phyloP scores from a whole-genome alignment of 2,329 filamentous ascomycete species.

The Colletotrichum musicola region DNA sequence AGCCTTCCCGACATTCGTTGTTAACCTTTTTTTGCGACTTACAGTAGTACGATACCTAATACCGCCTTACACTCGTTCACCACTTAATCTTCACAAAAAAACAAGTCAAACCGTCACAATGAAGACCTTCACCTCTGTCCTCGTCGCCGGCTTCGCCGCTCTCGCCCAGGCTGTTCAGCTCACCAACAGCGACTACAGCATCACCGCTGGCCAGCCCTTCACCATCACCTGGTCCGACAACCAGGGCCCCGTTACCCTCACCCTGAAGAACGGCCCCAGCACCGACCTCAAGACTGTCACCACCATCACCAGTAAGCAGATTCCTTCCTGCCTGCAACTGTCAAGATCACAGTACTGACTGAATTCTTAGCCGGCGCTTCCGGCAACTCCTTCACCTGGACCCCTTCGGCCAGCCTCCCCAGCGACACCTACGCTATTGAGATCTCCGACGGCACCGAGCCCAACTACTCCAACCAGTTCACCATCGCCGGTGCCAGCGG shows the following conservation, averaged over 20 bases:
- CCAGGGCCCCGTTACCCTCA: slow-evolving; percentile 56
- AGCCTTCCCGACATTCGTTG: slow-evolving; percentile 39
- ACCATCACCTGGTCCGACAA: slow-evolving; percentile 58
- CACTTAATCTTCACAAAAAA: slow-evolving; percentile 33
- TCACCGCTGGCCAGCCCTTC: slow-evolving; percentile 56
- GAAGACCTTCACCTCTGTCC: slow-evolving; percentile 47
- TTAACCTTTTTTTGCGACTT: slow-evolving; percentile 33
- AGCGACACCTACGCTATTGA: slow-evolving; percentile 59
- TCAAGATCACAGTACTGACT: not conserved
- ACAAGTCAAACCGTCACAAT: slow-evolving; percentile 46
- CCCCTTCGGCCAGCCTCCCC: slow-evolving; percentile 50
- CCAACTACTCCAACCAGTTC: slow-evolving; percentile 62
- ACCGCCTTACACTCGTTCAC: slow-evolving; percentile 28
- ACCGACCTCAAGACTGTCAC: slow-evolving; percentile 51
- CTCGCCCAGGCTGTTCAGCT: slow-evolving; percentile 48
- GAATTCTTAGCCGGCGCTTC: slow-evolving; percentile 47
- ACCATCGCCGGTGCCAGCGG: slow-evolving; percentile 48
- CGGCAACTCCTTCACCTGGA: slow-evolving; percentile 54
- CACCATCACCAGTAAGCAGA: slow-evolving; percentile 52
- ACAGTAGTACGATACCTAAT: slow-evolving; percentile 37
- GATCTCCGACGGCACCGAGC: slow-evolving; percentile 53
- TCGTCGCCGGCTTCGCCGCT: slow-evolving; percentile 48
- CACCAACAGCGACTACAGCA: slow-evolving; percentile 51
- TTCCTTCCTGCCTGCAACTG: not conserved
- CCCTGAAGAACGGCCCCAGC: slow-evolving; percentile 53